Conservation (phyloP, 2,329 filamentous ascomycete genomes). For the Aspergillus neoniger region DNA sequence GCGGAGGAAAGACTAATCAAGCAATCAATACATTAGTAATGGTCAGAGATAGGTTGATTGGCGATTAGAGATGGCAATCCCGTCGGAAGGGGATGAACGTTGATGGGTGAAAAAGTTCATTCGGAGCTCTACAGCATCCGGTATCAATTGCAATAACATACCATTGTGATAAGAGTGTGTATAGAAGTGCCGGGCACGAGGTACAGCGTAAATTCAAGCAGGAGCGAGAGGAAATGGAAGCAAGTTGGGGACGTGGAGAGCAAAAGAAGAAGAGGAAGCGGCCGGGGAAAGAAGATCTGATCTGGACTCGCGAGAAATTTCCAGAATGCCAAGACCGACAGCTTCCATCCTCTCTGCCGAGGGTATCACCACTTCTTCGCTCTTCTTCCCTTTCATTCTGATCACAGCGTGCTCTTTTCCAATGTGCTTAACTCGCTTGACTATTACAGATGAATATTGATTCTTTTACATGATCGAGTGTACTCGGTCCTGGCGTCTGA, state of each 20-base stretch:
- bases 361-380: slow-evolving; percentile 21
- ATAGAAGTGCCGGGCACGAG: slow-evolving; percentile 15
- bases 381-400: neutral
- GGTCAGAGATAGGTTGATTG: neutral
- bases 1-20: slow-evolving; percentile 65
- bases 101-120: slow-evolving; percentile 13
- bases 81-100: neutral
- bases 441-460: too few relatives aligned
- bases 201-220: slow-evolving; percentile 4
- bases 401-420: neutral
- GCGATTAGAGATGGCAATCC: neutral
- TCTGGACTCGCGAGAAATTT: slow-evolving; percentile 45
- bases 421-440: neutral
- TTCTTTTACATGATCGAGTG: neutral
- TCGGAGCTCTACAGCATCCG: neutral
- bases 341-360: slow-evolving; percentile 34
- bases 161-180: slow-evolving; percentile 25
- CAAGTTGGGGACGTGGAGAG: slow-evolving; percentile 27
- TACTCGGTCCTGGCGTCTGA: neutral
- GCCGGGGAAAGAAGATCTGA: slow-evolving; percentile 36
- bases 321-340: slow-evolving; percentile 47
- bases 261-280: slow-evolving; percentile 34
- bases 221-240: slow-evolving; percentile 14
- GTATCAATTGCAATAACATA: slow-evolving; percentile 19
- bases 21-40: slow-evolving; percentile 5